Base-by-base conservation (phyloP, 2,329 filamentous ascomycete genomes). In the Aspergillus japonicus region DNA sequence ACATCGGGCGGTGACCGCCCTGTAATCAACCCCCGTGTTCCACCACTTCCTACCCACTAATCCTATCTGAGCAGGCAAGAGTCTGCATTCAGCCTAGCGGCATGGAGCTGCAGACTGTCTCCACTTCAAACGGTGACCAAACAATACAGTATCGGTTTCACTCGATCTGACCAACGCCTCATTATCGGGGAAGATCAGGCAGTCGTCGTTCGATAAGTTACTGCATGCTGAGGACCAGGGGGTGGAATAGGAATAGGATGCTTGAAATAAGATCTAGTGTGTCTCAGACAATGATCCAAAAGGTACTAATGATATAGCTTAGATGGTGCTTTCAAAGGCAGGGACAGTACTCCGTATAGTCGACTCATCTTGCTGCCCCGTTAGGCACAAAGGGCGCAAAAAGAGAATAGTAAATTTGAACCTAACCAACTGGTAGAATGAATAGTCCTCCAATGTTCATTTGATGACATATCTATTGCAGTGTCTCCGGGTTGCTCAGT, bases 21-120 rank as follows among this genome's bases (percentile, higher is more conserved):
- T 29, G 26, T 19, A 47, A 55, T 47, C 53, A 48, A 23, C 53
- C 53, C 39, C 51, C 26, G 51, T 26, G 12, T n/a, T 54, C 52
- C 52, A 42, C 39, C 8, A 10, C 19, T 4, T 4, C 29, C 29
- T 21, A 35, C 33, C 11, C 50, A 42, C 50, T 52, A 52, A 23
- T 7, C 33, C 33, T 39, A 19, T 47, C 29, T n/a, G 10, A 11
- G 29, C 47, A 35, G 16, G 14, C 14, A 16, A 19, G 39, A 29
- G 11, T 35, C 53, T 24, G 24, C 26, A 48, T 55, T 11, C 11
- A 8, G 53, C 11, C 29, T 55, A 48, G 53, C 24, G 6, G 12
- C 24, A n/a, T 55, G 26, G 42, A 48, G 39, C 39, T 47, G 21
- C 39, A 19, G 42, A 47, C 14, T 29, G 26, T n/a, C 19, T 55